Base-by-base conservation (phyloP, 164 flowering plant species). In the Protea cynaroides region DNA sequence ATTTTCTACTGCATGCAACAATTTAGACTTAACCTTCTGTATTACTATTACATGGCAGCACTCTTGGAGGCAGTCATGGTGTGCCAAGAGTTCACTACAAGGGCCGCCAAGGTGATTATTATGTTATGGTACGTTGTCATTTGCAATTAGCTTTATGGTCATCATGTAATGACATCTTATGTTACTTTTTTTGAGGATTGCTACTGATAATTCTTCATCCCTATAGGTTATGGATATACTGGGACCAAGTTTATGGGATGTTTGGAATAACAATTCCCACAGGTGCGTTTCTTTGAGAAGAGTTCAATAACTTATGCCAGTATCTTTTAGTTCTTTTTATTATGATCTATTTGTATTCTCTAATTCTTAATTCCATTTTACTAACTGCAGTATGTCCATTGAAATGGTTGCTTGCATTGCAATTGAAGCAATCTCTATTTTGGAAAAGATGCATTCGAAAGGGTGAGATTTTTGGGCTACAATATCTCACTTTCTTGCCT, bases 201-300 rank as follows among this genome's bases (percentile, higher is more conserved):
- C 21, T 61, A 43, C 51, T 61, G 29, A 34, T 37, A 56, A 34
- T 24, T 7, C 15, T 4, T 51, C 10, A 58, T 59, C 9, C 38
- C 0, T 72, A 19, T 80, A 94, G 98, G 98, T 94, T 54, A 94
- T 94, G 98, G 98, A 94, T 70, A 89, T 94, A 82, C 88, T 94
- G 74, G 98, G 98, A 13, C 96, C 98, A 29, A 90, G 96, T 67
- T 65, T 94, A 17, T 94, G 97, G 96, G 97, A 94, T 82, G 95
- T 90, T 44, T 94, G 98, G 96, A 90, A 86, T 75, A 87, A 72
- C 65, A 87, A 81, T 54, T 71, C 86, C 19, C 85, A 91, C 52
- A 74, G 87, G 96, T 88, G 69, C 74, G 87, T 71, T 29, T 38
- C 40, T 40, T 8, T 40, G 10, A 40, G 46, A 40, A 40, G 46